Evolutionary conservation across 2,329 filamentous ascomycete genomes (phyloP), one percentile per base, ranked within the genome.

Genomic region (Pyrenophora seminiperda): DNA sequence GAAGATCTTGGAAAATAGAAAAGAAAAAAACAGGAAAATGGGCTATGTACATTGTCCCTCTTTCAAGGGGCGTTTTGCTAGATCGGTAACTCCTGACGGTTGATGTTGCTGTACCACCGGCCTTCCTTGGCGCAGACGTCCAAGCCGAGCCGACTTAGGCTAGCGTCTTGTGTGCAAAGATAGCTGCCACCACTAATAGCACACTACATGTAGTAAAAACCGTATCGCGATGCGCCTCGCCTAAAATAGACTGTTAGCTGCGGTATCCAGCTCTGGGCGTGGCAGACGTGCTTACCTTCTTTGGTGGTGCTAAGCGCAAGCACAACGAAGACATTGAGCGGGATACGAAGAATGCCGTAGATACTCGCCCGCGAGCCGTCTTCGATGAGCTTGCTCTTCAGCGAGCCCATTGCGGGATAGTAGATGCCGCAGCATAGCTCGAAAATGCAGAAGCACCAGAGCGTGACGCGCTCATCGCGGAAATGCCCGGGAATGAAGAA

Each of bases 351-450:
- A 43, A 83, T 71, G 13, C 80, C 79, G 63, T 86, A 86, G 13
- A 85, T 75, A 34, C 77, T 77, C 3, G 78, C 81, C 34, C 83
- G 73, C 18, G 77, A 73, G 2, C 75, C 75, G 61, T 86, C 82
- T 1, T 81, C 77, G n/a, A 85, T 75, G 4, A 83, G 67, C 30
- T 73, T 70, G 5, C 79, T 79, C 66, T 84, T 85, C 45, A 84
- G 61, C 40, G 78, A 79, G 1, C 76, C 79, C 65, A 84, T 81
- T 49, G 76, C 78, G 0, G 83, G 83, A 59, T 77, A 84, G 60
- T 85, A 86, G 29, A 81, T 72, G 4, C 83, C 83, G 17, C 84
- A 77, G 61, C 81, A 83, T 9, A 74, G 71, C 62, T 86, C 82
- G 44, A 85, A 79, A 1, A 83, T 53, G 59, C 81, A 83, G 60